A percentile compares a stretch with the other conserved stretches of the same genome.
phyloP scores from a whole-genome alignment of 1,284 basidiomycete genomes.

The Irpex rosettiformis region DNA sequence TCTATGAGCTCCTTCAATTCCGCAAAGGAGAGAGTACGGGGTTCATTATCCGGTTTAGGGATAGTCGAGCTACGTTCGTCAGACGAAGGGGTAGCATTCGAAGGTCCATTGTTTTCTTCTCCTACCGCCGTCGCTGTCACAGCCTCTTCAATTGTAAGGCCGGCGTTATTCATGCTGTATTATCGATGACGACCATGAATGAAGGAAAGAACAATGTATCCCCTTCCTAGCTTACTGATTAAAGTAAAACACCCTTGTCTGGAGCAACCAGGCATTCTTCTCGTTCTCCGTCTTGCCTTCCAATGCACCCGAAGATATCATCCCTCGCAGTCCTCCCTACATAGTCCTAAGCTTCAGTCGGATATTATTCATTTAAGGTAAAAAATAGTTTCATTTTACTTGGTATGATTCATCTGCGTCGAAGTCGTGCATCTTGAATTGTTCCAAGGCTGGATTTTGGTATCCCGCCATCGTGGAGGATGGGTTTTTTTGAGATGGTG shows the following conservation, averaged over 20 bases:
- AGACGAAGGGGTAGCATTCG: neutral
- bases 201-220: neutral
- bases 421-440: constrained; percentile 41
- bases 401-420: constrained; percentile 54
- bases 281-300: constrained; percentile 37
- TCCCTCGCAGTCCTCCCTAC: constrained; percentile 62
- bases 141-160: constrained; percentile 24
- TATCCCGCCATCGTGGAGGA: neutral
- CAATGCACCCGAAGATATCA: constrained; percentile 42
- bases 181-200: neutral
- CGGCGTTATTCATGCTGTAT: constrained; percentile 18
- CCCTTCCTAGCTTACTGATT: constrained; percentile 45
- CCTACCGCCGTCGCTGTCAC: neutral
- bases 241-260: constrained; percentile 68
- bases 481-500: too few relatives aligned
- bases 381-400: constrained; percentile 34
- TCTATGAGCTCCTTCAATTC: constrained; percentile 70
- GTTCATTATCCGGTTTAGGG: constrained; percentile 21
- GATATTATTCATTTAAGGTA: neutral
- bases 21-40: constrained; percentile 52
- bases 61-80: neutral
- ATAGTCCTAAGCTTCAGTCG: neutral
- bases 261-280: constrained; percentile 44
- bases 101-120: neutral
- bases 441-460: neutral